Conservation (phyloP, 2,329 filamentous ascomycete species). For the Aspergillus quadricinctus region DNA sequence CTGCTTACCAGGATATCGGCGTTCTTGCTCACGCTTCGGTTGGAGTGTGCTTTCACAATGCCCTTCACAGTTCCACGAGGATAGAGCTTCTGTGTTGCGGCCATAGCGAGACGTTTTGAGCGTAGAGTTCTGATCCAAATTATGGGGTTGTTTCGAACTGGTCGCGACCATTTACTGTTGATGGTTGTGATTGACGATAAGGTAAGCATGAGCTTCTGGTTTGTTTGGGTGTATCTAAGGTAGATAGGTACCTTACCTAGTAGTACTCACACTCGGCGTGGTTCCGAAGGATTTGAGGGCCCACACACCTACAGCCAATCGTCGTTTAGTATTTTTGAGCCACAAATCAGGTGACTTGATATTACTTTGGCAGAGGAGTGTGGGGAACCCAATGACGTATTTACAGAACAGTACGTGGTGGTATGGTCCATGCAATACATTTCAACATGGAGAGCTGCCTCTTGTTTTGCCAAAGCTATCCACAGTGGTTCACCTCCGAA, state of each 20-base stretch:
- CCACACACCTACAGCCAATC: background rate
- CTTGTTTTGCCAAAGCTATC: no score
- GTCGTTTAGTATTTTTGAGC: no score
- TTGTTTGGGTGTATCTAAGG: background rate
- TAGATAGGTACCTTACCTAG: background rate
- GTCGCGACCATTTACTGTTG: constrained; percentile 1
- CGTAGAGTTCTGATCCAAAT: background rate
- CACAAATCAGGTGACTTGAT: background rate
- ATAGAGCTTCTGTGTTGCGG: constrained; percentile 68
- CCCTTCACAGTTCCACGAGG: constrained; percentile 81
- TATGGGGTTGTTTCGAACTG: background rate
- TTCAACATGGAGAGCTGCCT: background rate
- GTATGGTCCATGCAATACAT: background rate
- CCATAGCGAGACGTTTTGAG: constrained; percentile 42
- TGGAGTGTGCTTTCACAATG: constrained; percentile 83
- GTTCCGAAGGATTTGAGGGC: no score
- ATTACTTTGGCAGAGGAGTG: background rate
- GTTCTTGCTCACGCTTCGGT: constrained; percentile 75
- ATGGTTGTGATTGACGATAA: background rate
- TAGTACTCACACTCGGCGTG: no score
- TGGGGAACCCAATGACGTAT: background rate
- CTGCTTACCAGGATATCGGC: constrained; percentile 71
- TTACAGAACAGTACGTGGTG: constrained; percentile 5
- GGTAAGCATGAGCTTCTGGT: background rate
- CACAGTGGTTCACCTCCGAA: background rate